Percentiles rank a stretch among this genome's conserved stretches.
These are phyloP conservation scores for Cryptococcus jaspeensis DNA, from an alignment of 1,284 basidiomycete genomes.

Conservation along the genomic window DNA sequence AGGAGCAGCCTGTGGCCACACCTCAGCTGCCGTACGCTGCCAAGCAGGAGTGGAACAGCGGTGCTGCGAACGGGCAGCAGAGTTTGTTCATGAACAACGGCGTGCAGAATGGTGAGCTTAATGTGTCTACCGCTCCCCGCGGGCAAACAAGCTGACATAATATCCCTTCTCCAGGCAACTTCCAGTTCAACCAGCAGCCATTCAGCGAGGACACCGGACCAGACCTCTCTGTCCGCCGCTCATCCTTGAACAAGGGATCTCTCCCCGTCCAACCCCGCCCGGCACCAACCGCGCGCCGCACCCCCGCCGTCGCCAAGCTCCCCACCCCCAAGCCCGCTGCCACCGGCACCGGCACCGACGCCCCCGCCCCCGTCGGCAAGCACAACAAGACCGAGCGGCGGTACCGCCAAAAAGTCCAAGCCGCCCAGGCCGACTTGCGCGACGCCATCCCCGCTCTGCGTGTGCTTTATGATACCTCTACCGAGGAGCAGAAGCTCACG, in stretches of 20 bases:
- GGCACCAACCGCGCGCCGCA: neutral
- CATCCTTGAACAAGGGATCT: neutral
- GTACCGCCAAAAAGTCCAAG: slow-evolving; percentile 52
- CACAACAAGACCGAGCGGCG: slow-evolving; percentile 53
- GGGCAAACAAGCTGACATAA: neutral
- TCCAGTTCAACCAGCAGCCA: neutral
- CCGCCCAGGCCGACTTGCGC: slow-evolving; percentile 49
- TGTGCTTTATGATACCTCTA: slow-evolving; percentile 49
- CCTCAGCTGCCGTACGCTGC: neutral
- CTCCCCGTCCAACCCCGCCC: neutral
- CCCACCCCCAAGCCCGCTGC: neutral
- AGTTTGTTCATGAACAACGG: neutral
- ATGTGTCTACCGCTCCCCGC: neutral
- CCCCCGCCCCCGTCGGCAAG: slow-evolving; percentile 34
- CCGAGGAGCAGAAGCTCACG: slow-evolving; percentile 41
- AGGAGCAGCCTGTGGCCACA: neutral
- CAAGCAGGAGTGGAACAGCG: neutral
- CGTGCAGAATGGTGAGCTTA: neutral
- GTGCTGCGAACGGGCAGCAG: neutral
- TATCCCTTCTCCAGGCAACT: neutral
- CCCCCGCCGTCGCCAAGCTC: neutral
- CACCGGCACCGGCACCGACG: neutral
- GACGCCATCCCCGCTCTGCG: slow-evolving; percentile 49
- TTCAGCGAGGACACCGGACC: neutral
- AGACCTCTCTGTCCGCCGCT: neutral